These are phyloP conservation scores for Calamus simplicifolius DNA, from an alignment of 176 grass and related monocot species.

Conservation along the genomic window DNA sequence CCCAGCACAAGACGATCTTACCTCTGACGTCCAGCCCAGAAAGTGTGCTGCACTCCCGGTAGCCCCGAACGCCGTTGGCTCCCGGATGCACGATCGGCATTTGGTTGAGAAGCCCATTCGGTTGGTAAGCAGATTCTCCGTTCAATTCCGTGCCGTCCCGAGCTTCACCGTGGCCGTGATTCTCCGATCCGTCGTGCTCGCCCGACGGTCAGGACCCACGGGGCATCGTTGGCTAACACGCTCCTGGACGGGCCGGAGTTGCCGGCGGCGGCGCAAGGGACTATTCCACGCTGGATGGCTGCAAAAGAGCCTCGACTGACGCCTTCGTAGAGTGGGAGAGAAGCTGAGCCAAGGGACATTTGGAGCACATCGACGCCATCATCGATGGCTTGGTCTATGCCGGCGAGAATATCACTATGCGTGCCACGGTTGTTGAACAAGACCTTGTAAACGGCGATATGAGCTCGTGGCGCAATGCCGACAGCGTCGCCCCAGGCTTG, in stretches of 20 bases:
- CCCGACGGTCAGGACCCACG: neutral
- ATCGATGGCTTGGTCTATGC: neutral
- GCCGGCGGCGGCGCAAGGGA: neutral
- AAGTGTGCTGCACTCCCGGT: neutral
- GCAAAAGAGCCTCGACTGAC: neutral
- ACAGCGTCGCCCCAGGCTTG: neutral
- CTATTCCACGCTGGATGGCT: neutral
- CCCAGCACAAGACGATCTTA: slow-evolving; percentile 4
- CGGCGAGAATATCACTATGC: neutral
- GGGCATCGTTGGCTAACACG: neutral
- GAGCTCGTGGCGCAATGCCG: neutral
- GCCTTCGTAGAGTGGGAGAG: neutral
- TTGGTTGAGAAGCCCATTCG: neutral
- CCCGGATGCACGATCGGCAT: neutral
- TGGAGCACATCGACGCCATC: no score
- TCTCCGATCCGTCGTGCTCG: neutral
- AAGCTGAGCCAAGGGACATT: neutral
- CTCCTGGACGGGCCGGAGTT: neutral
- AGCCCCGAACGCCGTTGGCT: neutral
- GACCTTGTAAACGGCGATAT: neutral
- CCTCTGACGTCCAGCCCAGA: neutral
- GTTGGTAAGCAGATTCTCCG: slow-evolving; percentile 11
- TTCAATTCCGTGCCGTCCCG: neutral
- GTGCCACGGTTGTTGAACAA: neutral
- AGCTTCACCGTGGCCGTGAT: neutral